Base-by-base conservation (phyloP, 352 stramenopile genomes). In the Phytophthora aleatoria region DNA sequence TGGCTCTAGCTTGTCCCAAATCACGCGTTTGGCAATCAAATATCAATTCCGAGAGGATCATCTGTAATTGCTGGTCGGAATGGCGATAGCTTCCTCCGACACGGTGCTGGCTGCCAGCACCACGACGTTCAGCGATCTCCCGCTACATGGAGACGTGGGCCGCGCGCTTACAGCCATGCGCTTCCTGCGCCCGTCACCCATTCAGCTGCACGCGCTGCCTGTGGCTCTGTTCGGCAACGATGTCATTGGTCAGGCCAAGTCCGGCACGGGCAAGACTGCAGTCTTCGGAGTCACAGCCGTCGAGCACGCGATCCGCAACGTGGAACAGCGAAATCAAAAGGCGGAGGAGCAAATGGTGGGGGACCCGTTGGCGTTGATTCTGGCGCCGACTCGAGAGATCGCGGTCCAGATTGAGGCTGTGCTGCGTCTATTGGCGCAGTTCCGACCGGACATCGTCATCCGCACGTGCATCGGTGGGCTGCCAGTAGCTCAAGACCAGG, bases 211-310 rank as follows among this genome's bases (percentile, higher is more conserved):
- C 15, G 81, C 85, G 38, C 58, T 94, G 60, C 85, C 85, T 30
- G 65, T 90, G 30, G 77, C 85, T 73, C 74, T 94, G 33, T 94
- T 91, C 44, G 85, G 85, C 48, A 93, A 82, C 68, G 85, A 94
- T 59, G 76, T 93, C 30, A 81, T 93, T 50, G 86, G 77, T 2
- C 86, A 94, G 62, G 84, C 86, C 71, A 92, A 94, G 77, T 92
- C 84, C 3, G 86, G 84, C 55, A 94, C 83, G 26, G 86, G 86
- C 64, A 94, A 94, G 68, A 94, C 86, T 39, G 82, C 84, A 7
- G 83, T 93, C 30, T 94, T 93, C 35, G 86, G 77, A 16, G 53
- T 89, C 50, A 67, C 84, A 26, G 83, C 80, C 3, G 57, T 94
- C 11, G 84, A 94, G 45, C 83, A 83, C 47, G 77, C 76, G 20